Base-by-base conservation (phyloP, 495 filamentous ascomycete genomes). In the Bacidia rubella region DNA sequence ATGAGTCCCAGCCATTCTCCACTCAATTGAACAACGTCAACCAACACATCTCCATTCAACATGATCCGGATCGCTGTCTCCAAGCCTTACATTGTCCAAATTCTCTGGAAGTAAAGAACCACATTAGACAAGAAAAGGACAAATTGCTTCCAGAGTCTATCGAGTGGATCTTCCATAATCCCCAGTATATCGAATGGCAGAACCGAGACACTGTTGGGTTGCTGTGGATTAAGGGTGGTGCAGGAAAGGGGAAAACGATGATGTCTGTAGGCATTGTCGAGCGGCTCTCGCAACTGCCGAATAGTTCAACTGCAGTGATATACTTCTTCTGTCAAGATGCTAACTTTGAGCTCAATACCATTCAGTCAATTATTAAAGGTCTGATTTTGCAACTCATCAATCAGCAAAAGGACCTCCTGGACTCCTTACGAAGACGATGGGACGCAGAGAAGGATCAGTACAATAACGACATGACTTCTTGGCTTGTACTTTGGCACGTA, bases 201-300 rank as follows among this genome's bases (percentile, higher is more conserved):
- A 17, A 45, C 17, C 7, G 17, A 5, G 42, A 45, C 42, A 5
- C 5, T 45, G 17, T 45, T 19, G 17, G 42, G 5, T 55, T 71
- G 15, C 63, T 74, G 44, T 74, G 68, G 72, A 67, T 75, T 35
- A 72, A 63, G 51, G 67, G 67, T 39, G 66, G 63, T 50, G 61
- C 68, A 23, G 70, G 70, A 2, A 72, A 67, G 49, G 69, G 70
- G 23, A 74, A 74, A 62, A 74, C 71, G 0, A 74, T 74, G 71
- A 46, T 68, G 43, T 56, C 65, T 40, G 62, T 62, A 47, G 62
- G 65, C 17, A 59, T 67, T 22, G 60, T 64, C n/a, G 46, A 66
- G 39, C 56, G 63, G 49, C 42, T 69, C 12, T 19, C 47, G 12
- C 22, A 29, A 17, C 26, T 12, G 10, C 5, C 5, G 17, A 17